Evolutionary conservation across 2,329 filamentous ascomycete genomes (phyloP).

Genomic region (Diatrype stigma): DNA sequence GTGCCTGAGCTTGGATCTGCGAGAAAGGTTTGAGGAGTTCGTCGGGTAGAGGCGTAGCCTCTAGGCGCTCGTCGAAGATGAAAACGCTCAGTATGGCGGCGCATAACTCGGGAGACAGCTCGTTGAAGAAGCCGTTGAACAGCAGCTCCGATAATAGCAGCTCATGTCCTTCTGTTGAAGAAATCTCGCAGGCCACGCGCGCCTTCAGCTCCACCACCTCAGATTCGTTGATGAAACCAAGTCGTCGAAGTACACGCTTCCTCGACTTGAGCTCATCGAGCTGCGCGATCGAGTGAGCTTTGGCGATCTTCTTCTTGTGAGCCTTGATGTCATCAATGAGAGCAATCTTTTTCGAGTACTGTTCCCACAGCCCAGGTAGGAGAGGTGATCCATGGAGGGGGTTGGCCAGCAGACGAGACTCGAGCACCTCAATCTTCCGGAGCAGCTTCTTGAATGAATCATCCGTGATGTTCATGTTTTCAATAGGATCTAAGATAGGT

Average conservation of each 20-base stretch:
- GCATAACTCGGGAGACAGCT: conserved; percentile 80
- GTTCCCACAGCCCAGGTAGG: conserved; percentile 78
- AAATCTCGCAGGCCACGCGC: conserved; percentile 95
- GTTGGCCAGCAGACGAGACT: conserved; percentile 83
- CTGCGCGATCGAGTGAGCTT: conserved; percentile 84
- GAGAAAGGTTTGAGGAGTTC: conserved; percentile 81
- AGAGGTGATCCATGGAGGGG: conserved; percentile 87
- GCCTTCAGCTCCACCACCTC: conserved; percentile 97
- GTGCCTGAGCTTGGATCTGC: conserved; percentile 82
- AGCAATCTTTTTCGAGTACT: conserved; percentile 77
- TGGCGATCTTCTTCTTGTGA: conserved; percentile 80
- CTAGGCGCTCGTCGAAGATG: conserved; percentile 95
- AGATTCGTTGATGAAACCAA: conserved; percentile 92
- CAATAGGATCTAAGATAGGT: conserved; percentile 83
- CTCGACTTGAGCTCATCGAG: conserved; percentile 94
- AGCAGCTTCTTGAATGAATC: conserved; percentile 91
- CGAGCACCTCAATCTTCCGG: conserved; percentile 93
- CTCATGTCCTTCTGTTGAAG: conserved; percentile 85
- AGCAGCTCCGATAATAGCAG: conserved; percentile 87
- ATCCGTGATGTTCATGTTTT: conserved; percentile 93
- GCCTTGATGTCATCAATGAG: conserved; percentile 77
- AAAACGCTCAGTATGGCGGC: conserved; percentile 88
- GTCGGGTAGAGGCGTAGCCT: conserved; percentile 72
- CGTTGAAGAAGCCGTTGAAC: conserved; percentile 98
- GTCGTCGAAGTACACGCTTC: conserved; percentile 87